Conservation (phyloP, 352 stramenopile species). For the Peronospora destructor region DNA sequence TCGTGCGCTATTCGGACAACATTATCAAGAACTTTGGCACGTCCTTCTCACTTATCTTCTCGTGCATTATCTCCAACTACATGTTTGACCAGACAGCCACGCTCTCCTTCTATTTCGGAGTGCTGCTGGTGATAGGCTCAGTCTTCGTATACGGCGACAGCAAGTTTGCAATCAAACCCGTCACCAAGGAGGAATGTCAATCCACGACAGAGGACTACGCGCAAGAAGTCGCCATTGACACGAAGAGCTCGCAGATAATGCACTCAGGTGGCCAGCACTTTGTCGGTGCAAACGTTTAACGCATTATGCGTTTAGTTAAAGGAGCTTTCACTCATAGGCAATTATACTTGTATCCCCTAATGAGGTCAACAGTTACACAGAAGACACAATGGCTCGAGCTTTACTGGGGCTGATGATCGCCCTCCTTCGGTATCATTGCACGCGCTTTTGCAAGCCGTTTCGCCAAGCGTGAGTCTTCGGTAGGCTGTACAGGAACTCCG, state of each 20-base stretch:
- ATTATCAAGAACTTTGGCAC: constrained; percentile 89
- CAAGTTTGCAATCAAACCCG: constrained; percentile 52
- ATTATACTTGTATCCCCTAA: constrained; percentile 16
- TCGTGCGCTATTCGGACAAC: constrained; percentile 87
- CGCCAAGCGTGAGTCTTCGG: constrained; percentile 34
- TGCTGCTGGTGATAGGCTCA: constrained; percentile 66
- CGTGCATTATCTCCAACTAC: constrained; percentile 86
- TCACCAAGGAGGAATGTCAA: constrained; percentile 23
- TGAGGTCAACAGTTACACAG: constrained; percentile 13
- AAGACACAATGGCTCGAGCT: constrained; percentile 9
- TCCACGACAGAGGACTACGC: constrained; percentile 28
- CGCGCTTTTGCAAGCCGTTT: constrained; percentile 54
- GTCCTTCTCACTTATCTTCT: constrained; percentile 83
- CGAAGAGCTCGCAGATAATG: constrained; percentile 20
- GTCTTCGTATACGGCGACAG: constrained; percentile 86
- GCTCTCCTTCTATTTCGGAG: constrained; percentile 70
- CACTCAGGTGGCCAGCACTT: constrained; percentile 34
- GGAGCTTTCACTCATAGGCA: background rate
- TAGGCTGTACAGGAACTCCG: constrained; percentile 24
- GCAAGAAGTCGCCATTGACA: constrained; percentile 62
- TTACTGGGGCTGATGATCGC: constrained; percentile 12
- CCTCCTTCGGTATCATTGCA: constrained; percentile 48
- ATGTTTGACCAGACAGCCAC: constrained; percentile 74
- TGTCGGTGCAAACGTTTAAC: constrained; percentile 34
- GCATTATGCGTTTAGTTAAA: constrained; percentile 28